These are phyloP conservation scores for Nicotiana benthamiana DNA, from an alignment of 257 asterid genomes.

Conservation along the genomic window DNA sequence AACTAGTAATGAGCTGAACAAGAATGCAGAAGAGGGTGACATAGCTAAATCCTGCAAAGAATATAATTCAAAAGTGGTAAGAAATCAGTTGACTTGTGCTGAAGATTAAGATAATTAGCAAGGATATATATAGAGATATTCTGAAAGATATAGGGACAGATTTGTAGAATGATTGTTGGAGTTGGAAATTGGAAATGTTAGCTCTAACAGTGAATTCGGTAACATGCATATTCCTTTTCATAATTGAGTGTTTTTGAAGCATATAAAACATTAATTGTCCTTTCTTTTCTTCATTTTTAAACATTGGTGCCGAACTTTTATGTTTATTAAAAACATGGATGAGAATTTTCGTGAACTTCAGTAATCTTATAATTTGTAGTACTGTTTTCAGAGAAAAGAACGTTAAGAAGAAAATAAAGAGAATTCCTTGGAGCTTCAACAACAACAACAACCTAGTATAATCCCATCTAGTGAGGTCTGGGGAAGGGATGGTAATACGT, in stretches of 20 bases:
- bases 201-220: conserved; percentile 13
- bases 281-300: neutral
- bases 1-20: neutral
- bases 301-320: too few relatives aligned
- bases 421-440: neutral
- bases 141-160: neutral
- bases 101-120: neutral
- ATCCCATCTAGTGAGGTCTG: too few relatives aligned
- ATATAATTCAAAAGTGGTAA: neutral
- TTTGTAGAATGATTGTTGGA: neutral
- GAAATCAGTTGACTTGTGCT: neutral
- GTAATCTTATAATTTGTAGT: neutral
- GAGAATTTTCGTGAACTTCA: neutral
- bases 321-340: neutral
- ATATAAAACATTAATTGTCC: neutral
- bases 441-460: too few relatives aligned
- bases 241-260: conserved; percentile 23
- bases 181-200: conserved; percentile 1
- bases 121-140: conserved; percentile 16
- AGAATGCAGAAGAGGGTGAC: neutral
- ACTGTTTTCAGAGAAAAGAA: neutral
- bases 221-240: conserved; percentile 10
- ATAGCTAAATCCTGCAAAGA: neutral
- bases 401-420: neutral
- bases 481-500: too few relatives aligned